Percentiles rank a stretch among this genome's conserved stretches.
These are phyloP conservation scores for Passalora sequoiae DNA, from an alignment of 2,329 filamentous ascomycete genomes.

Conservation along the genomic window DNA sequence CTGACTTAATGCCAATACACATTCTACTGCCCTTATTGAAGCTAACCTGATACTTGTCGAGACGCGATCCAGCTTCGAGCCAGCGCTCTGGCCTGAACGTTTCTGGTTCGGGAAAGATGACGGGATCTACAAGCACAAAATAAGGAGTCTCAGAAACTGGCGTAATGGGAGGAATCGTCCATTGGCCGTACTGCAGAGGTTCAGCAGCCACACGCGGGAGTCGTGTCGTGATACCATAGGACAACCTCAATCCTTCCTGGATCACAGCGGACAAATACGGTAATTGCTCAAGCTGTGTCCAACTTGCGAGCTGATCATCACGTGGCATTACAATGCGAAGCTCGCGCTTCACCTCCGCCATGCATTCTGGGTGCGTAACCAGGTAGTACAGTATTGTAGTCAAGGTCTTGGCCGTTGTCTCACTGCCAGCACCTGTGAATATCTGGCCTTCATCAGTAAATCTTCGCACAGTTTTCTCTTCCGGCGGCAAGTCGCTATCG, in stretches of 20 bases:
- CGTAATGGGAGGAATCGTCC: neutral
- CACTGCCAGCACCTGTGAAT: conserved; percentile 29
- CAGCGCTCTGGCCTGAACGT: conserved; percentile 5
- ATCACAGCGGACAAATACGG: conserved; percentile 12
- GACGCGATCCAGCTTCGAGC: conserved; percentile 1
- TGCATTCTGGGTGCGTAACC: conserved; percentile 16
- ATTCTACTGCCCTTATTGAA: too few species aligned
- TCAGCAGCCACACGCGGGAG: conserved; percentile 7
- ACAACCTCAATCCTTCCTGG: conserved; percentile 6
- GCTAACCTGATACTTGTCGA: too few species aligned
- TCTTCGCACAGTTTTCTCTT: conserved; percentile 29
- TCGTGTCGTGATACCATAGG: conserved; percentile 12
- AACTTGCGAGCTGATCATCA: neutral
- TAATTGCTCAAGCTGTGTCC: conserved; percentile 6
- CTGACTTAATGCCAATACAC: too few species aligned
- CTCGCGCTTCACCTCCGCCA: conserved; percentile 22
- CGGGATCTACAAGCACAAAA: conserved; percentile 2
- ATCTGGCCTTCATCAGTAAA: conserved; percentile 32
- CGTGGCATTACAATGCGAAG: conserved; percentile 7
- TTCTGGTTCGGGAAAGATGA: conserved; percentile 2
- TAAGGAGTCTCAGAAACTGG: neutral
- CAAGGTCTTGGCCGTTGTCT: conserved; percentile 28
- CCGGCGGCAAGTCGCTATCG: conserved; percentile 22
- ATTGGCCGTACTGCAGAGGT: conserved; percentile 6
- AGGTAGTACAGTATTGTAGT: conserved; percentile 24